A percentile compares a stretch with the other conserved stretches of the same genome.
phyloP scores from a whole-genome alignment of 2,329 filamentous ascomycete species.

The Corinectria fuckeliana region DNA sequence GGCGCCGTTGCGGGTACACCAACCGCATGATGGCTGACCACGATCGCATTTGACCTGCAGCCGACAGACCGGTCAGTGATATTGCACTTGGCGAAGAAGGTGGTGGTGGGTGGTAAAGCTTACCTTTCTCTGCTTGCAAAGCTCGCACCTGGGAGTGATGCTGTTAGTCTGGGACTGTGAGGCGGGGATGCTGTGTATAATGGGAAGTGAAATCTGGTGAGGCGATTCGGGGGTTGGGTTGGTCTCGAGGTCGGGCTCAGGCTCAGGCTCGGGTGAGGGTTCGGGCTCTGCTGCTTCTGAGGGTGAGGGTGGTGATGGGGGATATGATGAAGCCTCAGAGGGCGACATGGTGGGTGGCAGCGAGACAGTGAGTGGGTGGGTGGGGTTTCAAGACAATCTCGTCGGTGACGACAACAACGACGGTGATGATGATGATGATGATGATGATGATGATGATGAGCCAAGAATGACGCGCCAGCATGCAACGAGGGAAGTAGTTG shows the following conservation, averaged over 20 bases:
- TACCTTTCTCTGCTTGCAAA: conserved; percentile 84
- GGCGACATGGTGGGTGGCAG: conserved; percentile 26
- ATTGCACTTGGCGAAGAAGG: not conserved
- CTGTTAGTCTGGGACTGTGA: conserved; percentile 45
- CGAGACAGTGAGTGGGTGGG: not conserved
- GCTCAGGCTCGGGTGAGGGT: not conserved
- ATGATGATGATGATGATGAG: no score
- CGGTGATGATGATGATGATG: not conserved
- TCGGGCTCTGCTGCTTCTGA: conserved; percentile 1
- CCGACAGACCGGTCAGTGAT: conserved; percentile 19
- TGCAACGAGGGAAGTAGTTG: conserved; percentile 8
- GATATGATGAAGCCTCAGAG: conserved; percentile 22
- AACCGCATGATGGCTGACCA: conserved; percentile 73
- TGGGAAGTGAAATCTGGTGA: conserved; percentile 25
- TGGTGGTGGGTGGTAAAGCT: not conserved
- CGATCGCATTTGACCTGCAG: conserved; percentile 75
- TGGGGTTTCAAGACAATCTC: not conserved
- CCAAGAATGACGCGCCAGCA: not conserved
- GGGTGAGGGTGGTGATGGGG: conserved; percentile 25
- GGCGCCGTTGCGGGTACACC: conserved; percentile 69
- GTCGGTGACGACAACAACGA: not conserved
- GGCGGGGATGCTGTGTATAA: conserved; percentile 15
- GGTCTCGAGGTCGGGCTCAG: conserved; percentile 16
- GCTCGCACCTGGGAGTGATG: conserved; percentile 65
- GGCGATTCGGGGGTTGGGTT: conserved; percentile 17